These are phyloP conservation scores for Sarocladiaceae sp. DNA, from an alignment of 2,329 filamentous ascomycete species.

Conservation along the genomic window DNA sequence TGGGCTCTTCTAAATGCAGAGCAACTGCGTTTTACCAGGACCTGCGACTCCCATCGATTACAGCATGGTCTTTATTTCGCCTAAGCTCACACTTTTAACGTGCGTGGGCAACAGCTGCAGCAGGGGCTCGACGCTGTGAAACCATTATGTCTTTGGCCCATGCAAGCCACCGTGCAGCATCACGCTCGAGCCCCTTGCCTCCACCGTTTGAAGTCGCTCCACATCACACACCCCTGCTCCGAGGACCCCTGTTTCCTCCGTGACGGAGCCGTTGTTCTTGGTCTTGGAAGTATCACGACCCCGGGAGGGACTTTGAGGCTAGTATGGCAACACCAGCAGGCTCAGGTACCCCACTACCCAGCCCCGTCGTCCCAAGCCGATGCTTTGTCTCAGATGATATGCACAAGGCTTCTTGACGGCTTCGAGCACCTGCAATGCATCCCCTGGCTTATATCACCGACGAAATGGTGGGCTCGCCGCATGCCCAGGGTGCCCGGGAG, in stretches of 20 bases:
- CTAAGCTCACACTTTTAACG: not conserved
- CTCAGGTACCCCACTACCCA: conserved; percentile 2
- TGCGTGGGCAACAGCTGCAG: not conserved
- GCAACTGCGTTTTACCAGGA: not conserved
- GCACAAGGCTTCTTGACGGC: conserved; percentile 10
- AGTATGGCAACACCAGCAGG: not conserved
- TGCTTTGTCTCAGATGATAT: conserved; percentile 8
- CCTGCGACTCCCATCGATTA: not conserved
- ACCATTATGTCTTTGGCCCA: conserved; percentile 8
- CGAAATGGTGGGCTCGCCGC: conserved; percentile 6
- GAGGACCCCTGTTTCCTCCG: conserved; percentile 9
- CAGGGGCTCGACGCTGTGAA: not conserved
- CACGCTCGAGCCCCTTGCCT: conserved; percentile 9
- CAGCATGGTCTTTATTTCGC: not conserved
- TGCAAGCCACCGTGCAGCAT: conserved; percentile 9
- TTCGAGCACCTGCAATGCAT: conserved; percentile 6
- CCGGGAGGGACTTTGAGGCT: not conserved
- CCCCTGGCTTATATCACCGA: conserved; percentile 10
- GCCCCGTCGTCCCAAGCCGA: conserved; percentile 6
- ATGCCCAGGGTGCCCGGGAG: conserved; percentile 2
- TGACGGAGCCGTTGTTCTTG: not conserved
- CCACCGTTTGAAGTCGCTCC: conserved; percentile 9
- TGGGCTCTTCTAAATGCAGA: not conserved
- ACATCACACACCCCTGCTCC: conserved; percentile 1
- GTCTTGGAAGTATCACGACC: not conserved